Conservation (phyloP, 2,329 filamentous ascomycete genomes). For the Davidsoniella australis region DNA sequence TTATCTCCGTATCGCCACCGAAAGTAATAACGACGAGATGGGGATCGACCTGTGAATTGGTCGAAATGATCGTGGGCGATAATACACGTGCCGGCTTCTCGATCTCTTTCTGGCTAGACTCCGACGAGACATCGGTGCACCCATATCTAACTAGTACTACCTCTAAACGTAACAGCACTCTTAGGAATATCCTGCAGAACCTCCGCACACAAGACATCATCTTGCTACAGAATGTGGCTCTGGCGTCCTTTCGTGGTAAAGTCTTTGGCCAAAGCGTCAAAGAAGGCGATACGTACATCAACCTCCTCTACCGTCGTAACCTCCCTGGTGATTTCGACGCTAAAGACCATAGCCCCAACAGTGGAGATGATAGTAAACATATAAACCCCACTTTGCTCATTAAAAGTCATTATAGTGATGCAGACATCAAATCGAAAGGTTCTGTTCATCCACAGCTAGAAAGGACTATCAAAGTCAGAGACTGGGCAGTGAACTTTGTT, state of each 20-base stretch:
- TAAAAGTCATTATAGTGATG: constrained; percentile 39
- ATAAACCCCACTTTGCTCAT: constrained; percentile 31
- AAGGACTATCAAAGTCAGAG: constrained; percentile 50
- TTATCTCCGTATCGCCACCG: constrained; percentile 54
- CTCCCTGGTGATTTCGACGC: constrained; percentile 22
- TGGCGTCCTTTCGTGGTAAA: constrained; percentile 55
- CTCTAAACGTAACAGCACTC: too few species aligned
- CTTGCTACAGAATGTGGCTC: constrained; percentile 60
- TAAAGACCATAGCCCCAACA: too few species aligned
- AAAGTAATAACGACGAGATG: constrained; percentile 52
- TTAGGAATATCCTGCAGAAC: constrained; percentile 20
- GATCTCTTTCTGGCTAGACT: constrained; percentile 66
- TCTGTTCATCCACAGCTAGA: constrained; percentile 32
- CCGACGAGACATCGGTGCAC: constrained; percentile 14
- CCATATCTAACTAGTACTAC: too few species aligned
- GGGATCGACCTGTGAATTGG: constrained; percentile 43
- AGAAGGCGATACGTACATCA: constrained; percentile 46
- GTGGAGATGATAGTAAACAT: too few species aligned
- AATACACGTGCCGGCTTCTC: constrained; percentile 68
- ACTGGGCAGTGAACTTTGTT: constrained; percentile 63
- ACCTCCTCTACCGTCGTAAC: constrained; percentile 43
- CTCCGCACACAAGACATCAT: constrained; percentile 61
- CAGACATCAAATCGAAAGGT: constrained; percentile 25
- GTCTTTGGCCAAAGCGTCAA: constrained; percentile 79
- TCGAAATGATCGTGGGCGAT: constrained; percentile 70